These are phyloP conservation scores for Penicillium manginii DNA, from an alignment of 495 filamentous ascomycete genomes.

Conservation along the genomic window DNA sequence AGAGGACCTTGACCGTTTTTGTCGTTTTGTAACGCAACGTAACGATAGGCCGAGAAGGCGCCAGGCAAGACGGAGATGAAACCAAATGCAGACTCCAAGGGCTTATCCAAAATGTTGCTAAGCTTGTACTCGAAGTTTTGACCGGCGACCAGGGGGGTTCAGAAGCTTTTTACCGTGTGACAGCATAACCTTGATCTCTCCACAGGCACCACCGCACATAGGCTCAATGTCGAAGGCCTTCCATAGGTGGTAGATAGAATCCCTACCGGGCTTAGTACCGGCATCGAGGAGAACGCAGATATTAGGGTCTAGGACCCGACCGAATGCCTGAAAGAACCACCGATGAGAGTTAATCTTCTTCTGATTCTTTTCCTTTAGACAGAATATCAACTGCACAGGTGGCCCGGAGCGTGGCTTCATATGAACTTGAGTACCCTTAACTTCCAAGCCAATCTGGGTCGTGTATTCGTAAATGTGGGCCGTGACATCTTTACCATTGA, in stretches of 20 bases:
- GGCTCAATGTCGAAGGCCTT: conserved; percentile 98
- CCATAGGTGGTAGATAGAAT: conserved; percentile 97
- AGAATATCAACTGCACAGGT: conserved; percentile 97
- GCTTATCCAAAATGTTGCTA: conserved; percentile 99
- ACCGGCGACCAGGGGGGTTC: conserved; percentile 89
- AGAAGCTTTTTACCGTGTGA: conserved; percentile 87
- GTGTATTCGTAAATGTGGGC: conserved; percentile 99
- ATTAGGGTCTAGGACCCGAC: conserved; percentile 88
- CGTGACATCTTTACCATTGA: conserved; percentile 95
- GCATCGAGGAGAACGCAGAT: conserved; percentile 97
- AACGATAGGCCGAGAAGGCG: conserved; percentile 97
- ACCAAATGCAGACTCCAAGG: conserved; percentile 94
- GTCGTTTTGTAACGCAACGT: conserved; percentile 93
- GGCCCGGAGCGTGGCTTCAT: conserved; percentile 73
- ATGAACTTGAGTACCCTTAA: conserved; percentile 86
- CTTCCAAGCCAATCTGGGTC: conserved; percentile 82
- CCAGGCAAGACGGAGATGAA: conserved; percentile 97
- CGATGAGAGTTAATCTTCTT: conserved; percentile 99
- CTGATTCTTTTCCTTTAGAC: conserved; percentile 98
- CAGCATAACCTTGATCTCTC: conserved; percentile 99
- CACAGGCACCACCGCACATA: conserved; percentile 95
- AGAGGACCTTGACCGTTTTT: conserved; percentile 89
- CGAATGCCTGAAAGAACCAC: conserved; percentile 99
- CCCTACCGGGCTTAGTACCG: conserved; percentile 89
- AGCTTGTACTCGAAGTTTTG: conserved; percentile 99